phyloP scores from a whole-genome alignment of 2,329 filamentous ascomycete species.

The Apiospora kogelbergensis region DNA sequence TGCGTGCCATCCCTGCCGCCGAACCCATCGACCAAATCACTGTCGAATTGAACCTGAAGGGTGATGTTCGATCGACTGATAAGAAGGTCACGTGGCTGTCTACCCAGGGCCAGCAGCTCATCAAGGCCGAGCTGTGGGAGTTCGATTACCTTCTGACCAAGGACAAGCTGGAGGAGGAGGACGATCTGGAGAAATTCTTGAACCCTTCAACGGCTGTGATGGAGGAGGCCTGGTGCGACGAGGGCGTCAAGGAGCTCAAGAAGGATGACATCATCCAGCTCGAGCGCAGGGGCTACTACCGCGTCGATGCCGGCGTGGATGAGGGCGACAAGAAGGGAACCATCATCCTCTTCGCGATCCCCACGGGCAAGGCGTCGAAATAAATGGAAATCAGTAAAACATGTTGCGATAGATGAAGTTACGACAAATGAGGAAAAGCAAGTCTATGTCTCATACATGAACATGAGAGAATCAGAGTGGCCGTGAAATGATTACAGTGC shows the following conservation, averaged over 20 bases:
- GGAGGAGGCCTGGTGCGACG: conserved; percentile 76
- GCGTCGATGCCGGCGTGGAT: conserved; percentile 69
- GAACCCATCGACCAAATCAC: conserved; percentile 68
- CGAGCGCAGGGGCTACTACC: conserved; percentile 89
- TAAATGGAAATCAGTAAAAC: conserved; percentile 20
- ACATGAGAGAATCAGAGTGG: too few species aligned
- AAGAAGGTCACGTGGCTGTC: conserved; percentile 98
- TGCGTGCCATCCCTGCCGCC: conserved; percentile 62
- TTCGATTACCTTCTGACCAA: conserved; percentile 96
- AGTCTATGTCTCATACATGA: not conserved
- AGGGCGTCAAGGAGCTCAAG: conserved; percentile 75
- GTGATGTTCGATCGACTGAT: conserved; percentile 91
- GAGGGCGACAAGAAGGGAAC: conserved; percentile 53
- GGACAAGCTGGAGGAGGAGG: conserved; percentile 88
- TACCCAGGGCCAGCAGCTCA: conserved; percentile 69
- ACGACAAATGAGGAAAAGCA: not conserved
- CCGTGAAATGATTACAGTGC: too few species aligned
- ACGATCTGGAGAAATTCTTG: conserved; percentile 80
- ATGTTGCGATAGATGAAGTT: not conserved
- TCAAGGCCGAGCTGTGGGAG: conserved; percentile 84
- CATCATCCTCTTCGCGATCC: conserved; percentile 57
- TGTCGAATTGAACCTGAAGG: conserved; percentile 84
- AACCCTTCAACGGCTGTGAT: conserved; percentile 74
- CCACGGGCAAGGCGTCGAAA: conserved; percentile 52
- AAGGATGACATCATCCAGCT: conserved; percentile 93